These are phyloP conservation scores for Aaosphaeria pasadenensis DNA, from an alignment of 2,329 filamentous ascomycete genomes.

Conservation along the genomic window DNA sequence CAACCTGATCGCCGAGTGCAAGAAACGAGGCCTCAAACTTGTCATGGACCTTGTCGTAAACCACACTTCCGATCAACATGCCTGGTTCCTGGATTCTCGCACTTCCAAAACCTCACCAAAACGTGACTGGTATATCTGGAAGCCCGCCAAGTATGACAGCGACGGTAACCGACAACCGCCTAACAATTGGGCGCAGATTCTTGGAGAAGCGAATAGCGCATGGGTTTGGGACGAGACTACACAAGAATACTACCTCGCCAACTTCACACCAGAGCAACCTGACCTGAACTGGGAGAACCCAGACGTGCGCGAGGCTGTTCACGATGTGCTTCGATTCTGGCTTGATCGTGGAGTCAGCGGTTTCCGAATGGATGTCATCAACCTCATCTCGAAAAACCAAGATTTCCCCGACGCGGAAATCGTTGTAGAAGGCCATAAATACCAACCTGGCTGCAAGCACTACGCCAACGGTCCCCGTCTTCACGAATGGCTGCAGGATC, in stretches of 20 bases:
- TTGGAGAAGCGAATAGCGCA: conserved; percentile 54
- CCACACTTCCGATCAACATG: conserved; percentile 44
- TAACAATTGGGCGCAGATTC: conserved; percentile 69
- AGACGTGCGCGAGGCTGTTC: conserved; percentile 64
- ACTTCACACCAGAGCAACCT: conserved; percentile 74
- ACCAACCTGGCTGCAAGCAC: conserved; percentile 49
- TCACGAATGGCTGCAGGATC: conserved; percentile 66
- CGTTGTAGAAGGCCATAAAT: conserved; percentile 29
- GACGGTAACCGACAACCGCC: conserved; percentile 65
- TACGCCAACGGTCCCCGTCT: conserved; percentile 66
- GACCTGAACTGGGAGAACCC: conserved; percentile 81
- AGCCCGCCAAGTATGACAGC: conserved; percentile 41
- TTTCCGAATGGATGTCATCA: conserved; percentile 43
- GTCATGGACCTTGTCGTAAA: conserved; percentile 43
- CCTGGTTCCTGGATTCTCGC: conserved; percentile 57
- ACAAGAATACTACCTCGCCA: conserved; percentile 71
- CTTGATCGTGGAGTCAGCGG: conserved; percentile 63
- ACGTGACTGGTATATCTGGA: conserved; percentile 58
- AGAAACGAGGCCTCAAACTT: conserved; percentile 36
- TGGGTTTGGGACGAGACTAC: conserved; percentile 72
- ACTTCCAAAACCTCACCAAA: conserved; percentile 46
- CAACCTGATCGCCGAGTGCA: conserved; percentile 33
- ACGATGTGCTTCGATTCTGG: conserved; percentile 76
- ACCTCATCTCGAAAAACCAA: conserved; percentile 35
- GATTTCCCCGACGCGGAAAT: conserved; percentile 25